Base-by-base conservation (phyloP, 306 rosid genomes). In the Lathyrus sativus region DNA sequence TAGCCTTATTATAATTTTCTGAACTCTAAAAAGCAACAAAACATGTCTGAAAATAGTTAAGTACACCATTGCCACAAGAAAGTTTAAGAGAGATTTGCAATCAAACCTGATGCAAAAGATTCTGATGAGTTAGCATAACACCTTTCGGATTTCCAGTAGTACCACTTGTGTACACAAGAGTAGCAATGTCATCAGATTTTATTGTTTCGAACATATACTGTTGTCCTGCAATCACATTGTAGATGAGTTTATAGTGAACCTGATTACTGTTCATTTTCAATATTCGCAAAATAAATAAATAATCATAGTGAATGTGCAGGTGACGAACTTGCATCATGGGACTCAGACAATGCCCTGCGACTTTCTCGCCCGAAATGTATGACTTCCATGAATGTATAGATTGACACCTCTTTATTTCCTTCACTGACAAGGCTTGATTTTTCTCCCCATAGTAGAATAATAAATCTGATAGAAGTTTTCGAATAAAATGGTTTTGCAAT, bases 61-160 rank as follows among this genome's bases (percentile, higher is more conserved):
- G 26, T 24, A 24, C 26, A 24, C 26, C 26, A 24, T 24, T 24
- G 26, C 26, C 26, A 24, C 26, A 24, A 24, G 26, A 24, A 24
- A 24, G 8, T 61, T 51, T 68, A 24, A 24, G 5, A 39, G 55
- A 79, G 63, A 65, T 68, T 66, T n/a, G 57, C 66, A 61, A 58
- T 73, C 83, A 70, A 75, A 90, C 98, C 97, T 93, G 98, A 79
- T 93, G 98, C 79, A 93, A 73, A 80, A 93, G 86, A 84, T 93
- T 93, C 70, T 49, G 80, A 76, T 93, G 98, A 9, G 97, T 86
- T 61, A 93, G 91, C 95, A 86, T 85, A 81, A 93, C 98, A 46
- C 96, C 98, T 76, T 90, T 90, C 0, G 98, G 95, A 75, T 90
- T 90, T 67, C 97, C 98, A 10, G 98, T 88, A 71, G 98, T 88